Evolutionary conservation across 148 eudicot genomes (phyloP).

Genomic region (Diospyros lotus): DNA sequence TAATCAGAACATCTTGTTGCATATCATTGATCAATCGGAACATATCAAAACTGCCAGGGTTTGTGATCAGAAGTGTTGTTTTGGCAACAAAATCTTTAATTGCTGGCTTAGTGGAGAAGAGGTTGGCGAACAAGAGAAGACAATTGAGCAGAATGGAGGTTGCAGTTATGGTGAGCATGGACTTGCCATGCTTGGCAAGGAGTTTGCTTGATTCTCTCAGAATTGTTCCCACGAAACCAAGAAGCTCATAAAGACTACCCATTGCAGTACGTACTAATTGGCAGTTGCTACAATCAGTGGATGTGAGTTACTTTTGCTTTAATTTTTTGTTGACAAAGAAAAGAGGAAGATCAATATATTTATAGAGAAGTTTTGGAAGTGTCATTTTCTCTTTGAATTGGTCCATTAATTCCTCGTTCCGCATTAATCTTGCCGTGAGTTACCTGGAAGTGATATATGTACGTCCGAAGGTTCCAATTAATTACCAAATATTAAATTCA

Average conservation of each 20-base stretch:
- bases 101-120: not conserved
- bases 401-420: too few species aligned
- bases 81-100: not conserved
- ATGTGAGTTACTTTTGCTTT: too few species aligned
- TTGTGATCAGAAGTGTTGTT: not conserved
- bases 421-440: too few species aligned
- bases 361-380: too few species aligned
- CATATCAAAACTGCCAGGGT: not conserved
- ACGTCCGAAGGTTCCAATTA: too few species aligned
- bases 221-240: slow-evolving; percentile 14
- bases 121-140: not conserved
- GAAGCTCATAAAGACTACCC: not conserved
- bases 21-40: not conserved
- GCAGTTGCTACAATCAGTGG: too few species aligned
- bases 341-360: too few species aligned
- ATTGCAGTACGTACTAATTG: not conserved
- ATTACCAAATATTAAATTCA: too few species aligned
- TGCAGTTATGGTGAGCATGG: slow-evolving; percentile 13
- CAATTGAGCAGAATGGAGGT: not conserved
- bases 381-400: too few species aligned
- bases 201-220: slow-evolving; percentile 20
- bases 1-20: not conserved
- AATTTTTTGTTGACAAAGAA: too few species aligned
- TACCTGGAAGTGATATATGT: too few species aligned
- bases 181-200: slow-evolving; percentile 20